Conservation (phyloP, 176 grass and related monocot species). For the Carex pumila region DNA sequence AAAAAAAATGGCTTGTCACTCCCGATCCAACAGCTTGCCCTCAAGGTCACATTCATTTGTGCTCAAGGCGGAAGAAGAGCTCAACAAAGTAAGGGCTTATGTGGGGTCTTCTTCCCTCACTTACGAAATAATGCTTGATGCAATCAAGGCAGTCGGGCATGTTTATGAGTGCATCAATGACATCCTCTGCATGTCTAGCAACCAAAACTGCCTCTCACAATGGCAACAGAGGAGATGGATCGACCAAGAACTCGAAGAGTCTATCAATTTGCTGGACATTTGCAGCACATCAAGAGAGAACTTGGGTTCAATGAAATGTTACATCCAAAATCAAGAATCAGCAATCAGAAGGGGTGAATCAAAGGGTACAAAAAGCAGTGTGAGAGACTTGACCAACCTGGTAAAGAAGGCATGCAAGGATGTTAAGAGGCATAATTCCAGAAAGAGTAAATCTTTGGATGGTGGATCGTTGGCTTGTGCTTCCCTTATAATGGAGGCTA, state of each 20-base stretch:
- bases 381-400: slow-evolving; percentile 25
- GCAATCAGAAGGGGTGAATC: slow-evolving; percentile 34
- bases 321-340: slow-evolving; percentile 26
- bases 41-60: neutral
- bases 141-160: neutral
- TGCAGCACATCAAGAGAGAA: slow-evolving; percentile 36
- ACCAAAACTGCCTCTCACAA: slow-evolving; percentile 26
- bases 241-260: slow-evolving; percentile 20
- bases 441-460: slow-evolving; percentile 21
- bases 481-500: neutral
- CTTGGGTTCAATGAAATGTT: slow-evolving; percentile 24
- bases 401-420: slow-evolving; percentile 45
- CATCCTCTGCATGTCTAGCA: slow-evolving; percentile 31
- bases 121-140: neutral
- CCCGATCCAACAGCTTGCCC: slow-evolving; percentile 27
- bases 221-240: slow-evolving; percentile 28
- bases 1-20: slow-evolving; percentile 17
- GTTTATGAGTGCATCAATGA: slow-evolving; percentile 22
- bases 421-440: slow-evolving; percentile 29
- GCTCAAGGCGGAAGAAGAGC: slow-evolving; percentile 23
- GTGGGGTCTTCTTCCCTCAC: neutral
- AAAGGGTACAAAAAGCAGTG: slow-evolving; percentile 11
- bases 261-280: slow-evolving; percentile 10
- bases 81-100: slow-evolving; percentile 10
- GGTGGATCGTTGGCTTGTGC: neutral